phyloP scores from a whole-genome alignment of 768 basidiomycete species.

The Rhizopogon vulgaris region DNA sequence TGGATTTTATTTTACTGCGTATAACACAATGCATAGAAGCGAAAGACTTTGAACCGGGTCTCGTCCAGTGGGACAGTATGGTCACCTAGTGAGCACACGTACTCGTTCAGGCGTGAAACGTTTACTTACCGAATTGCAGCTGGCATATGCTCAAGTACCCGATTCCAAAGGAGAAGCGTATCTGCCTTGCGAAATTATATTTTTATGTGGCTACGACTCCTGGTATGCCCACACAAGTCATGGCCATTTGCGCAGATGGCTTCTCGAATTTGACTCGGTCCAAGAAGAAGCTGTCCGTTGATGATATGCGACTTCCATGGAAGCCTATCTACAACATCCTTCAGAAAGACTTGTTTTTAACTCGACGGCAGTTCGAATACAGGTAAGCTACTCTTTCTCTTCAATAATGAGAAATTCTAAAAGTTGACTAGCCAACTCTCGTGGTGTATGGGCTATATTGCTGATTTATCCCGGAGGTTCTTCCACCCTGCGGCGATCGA shows the following conservation, averaged over 20 bases:
- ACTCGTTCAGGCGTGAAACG: constrained; percentile 4
- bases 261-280: constrained; percentile 56
- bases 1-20: constrained; percentile 66
- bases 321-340: constrained; percentile 69
- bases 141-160: constrained; percentile 85
- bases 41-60: constrained; percentile 76
- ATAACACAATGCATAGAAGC: constrained; percentile 72
- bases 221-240: constrained; percentile 64
- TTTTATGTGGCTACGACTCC: constrained; percentile 73
- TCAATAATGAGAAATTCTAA: not conserved
- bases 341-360: constrained; percentile 70
- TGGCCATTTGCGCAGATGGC: constrained; percentile 61
- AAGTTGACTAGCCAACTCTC: constrained; percentile 50
- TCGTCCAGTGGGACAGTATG: constrained; percentile 78
- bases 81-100: constrained; percentile 53
- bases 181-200: constrained; percentile 70
- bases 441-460: constrained; percentile 71
- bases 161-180: constrained; percentile 73
- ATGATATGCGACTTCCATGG: constrained; percentile 82
- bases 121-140: constrained; percentile 31
- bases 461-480: constrained; percentile 66
- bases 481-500: constrained; percentile 84
- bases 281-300: constrained; percentile 67
- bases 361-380: constrained; percentile 70
- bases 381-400: constrained; percentile 39